Evolutionary conservation across 140 eudicot species (phyloP).

Genomic region (Ambrosia hybrid): DNA sequence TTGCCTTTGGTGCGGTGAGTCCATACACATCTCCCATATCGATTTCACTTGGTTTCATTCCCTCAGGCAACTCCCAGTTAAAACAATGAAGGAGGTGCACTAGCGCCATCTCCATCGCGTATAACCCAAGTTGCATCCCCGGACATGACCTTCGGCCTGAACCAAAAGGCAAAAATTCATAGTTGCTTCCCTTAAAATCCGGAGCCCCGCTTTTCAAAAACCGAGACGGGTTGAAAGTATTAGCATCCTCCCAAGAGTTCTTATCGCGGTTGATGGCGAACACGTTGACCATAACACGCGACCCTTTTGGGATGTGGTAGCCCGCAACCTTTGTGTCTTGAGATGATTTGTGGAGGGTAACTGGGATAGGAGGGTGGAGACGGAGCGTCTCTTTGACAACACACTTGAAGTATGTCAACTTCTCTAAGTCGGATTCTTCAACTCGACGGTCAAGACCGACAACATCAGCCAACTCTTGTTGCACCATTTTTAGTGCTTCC

Average conservation of each 20-base stretch:
- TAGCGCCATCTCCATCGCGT: conserved; percentile 66
- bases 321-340: conserved; percentile 48
- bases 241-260: conserved; percentile 63
- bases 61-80: conserved; percentile 69
- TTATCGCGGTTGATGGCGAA: conserved; percentile 70
- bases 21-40: conserved; percentile 68
- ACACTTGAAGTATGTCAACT: conserved; percentile 33
- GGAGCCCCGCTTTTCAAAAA: conserved; percentile 53
- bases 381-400: conserved; percentile 44
- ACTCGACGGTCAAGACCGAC: conserved; percentile 39
- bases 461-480: conserved; percentile 32
- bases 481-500: conserved; percentile 21
- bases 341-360: conserved; percentile 52
- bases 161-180: conserved; percentile 80
- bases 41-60: conserved; percentile 71
- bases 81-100: conserved; percentile 65
- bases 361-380: conserved; percentile 35
- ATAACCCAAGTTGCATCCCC: conserved; percentile 76
- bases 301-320: conserved; percentile 55
- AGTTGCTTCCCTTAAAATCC: conserved; percentile 49
- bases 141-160: conserved; percentile 90
- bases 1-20: conserved; percentile 76
- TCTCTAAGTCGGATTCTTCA: conserved; percentile 43
- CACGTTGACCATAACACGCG: conserved; percentile 73
- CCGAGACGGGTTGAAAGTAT: conserved; percentile 53